Evolutionary conservation across 1,284 basidiomycete genomes (phyloP), one percentile per base, ranked within the genome.

Genomic region (Golubevia sp.): DNA sequence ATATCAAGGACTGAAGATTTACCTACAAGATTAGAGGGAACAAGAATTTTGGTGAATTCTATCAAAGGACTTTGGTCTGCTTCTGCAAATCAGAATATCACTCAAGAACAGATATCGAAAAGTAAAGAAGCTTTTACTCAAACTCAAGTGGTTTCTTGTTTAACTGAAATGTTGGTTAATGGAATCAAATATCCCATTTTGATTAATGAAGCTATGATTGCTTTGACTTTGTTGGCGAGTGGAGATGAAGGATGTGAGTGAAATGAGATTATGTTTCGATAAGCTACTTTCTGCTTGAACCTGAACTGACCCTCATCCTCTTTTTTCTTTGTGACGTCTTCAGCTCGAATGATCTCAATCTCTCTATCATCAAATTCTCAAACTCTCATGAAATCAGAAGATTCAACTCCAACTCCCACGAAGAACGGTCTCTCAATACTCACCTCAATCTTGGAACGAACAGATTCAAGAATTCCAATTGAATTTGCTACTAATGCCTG

Each of bases 201-300:
- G 13, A 64, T 77, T 52, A 82, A 77, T 51, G 80, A 82, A 52
- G 77, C 70, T 3, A 65, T 82, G 58, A 57, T 81, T 15, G 73
- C 73, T 0, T 62, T 82, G 20, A 72, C 77, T 5, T 58, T 82
- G 34, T 59, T 79, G 2, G 74, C 69, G 21, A 73, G 67, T 55
- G 67, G 71, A 18, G 51, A 59, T 24, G 52, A 49, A 30, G 71
- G 71, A 3, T 65, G 65, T 15, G 71, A 73, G 62, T 18, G 13
- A 59, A 23, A n/a, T 49, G 50, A 21, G 27, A 24, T 25, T 27
- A 23, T 23, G 58, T 24, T 23, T 55, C 54, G 18, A 34, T 49
- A 38, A 21, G 58, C 21, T 34, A 38, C 15, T 27, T 13, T 6
- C 53, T 2, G 18, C 25, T 23, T n/a, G 18, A n/a, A n/a, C 11